These are phyloP conservation scores for Plasmopara viticola DNA, from an alignment of 352 stramenopile species.

Conservation along the genomic window DNA sequence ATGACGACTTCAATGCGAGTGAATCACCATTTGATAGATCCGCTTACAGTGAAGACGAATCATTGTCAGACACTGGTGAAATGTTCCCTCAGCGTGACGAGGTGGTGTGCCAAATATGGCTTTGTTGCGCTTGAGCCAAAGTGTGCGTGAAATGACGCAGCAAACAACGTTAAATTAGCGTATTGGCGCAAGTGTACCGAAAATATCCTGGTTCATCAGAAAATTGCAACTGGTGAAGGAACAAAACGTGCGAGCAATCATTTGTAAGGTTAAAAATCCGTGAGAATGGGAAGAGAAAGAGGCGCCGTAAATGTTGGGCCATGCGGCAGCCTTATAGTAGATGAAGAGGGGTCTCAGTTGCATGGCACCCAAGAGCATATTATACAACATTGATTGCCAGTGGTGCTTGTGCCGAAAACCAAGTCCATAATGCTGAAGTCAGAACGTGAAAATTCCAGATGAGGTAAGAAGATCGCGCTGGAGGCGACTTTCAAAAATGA, in stretches of 20 bases:
- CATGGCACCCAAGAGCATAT: not conserved
- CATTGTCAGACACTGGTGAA: too few species aligned
- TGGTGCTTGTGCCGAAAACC: conserved; percentile 8
- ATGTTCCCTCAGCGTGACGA: too few species aligned
- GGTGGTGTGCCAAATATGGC: not conserved
- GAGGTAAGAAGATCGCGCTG: too few species aligned
- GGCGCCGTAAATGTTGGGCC: not conserved
- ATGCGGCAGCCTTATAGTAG: conserved; percentile 4
- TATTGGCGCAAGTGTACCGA: not conserved
- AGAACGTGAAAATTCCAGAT: too few species aligned
- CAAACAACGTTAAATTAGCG: conserved; percentile 7
- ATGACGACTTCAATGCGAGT: not conserved
- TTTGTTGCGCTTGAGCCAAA: not conserved
- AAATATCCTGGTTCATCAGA: not conserved
- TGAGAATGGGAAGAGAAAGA: conserved; percentile 1
- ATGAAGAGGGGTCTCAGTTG: not conserved
- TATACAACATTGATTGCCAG: not conserved
- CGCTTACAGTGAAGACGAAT: too few species aligned
- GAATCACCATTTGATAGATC: not conserved
- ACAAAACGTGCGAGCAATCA: not conserved
- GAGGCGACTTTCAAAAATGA: too few species aligned
- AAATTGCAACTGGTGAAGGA: not conserved
- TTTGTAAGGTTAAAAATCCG: not conserved
- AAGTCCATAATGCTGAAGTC: conserved; percentile 1
- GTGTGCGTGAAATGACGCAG: conserved; percentile 1